These are phyloP conservation scores for Lepiota brunneoincarnata DNA, from an alignment of 768 basidiomycete genomes.

Conservation along the genomic window DNA sequence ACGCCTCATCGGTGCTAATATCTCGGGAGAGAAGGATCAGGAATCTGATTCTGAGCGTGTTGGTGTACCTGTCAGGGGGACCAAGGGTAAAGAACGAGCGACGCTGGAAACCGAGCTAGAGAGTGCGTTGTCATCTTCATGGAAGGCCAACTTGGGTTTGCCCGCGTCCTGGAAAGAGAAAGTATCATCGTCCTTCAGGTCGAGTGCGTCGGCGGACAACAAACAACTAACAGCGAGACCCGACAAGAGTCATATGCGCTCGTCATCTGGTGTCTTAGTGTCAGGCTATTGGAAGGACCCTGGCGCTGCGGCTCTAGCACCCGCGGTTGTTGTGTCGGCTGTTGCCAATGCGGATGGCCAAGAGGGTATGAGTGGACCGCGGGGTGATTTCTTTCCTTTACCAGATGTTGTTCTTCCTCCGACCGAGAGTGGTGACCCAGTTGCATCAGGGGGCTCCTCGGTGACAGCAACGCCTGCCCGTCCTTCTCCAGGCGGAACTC, in stretches of 20 bases:
- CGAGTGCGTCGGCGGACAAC: conserved; percentile 30
- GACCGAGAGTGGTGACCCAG: conserved; percentile 8
- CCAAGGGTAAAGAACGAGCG: conserved; percentile 32
- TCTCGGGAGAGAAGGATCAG: not conserved
- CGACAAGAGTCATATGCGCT: conserved; percentile 13
- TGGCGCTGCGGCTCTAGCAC: conserved; percentile 48
- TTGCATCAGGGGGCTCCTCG: conserved; percentile 37
- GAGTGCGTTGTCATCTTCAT: conserved; percentile 33
- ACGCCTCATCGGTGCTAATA: conserved; percentile 11
- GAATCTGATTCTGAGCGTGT: not conserved
- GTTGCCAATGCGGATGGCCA: conserved; percentile 43
- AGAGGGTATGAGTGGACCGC: conserved; percentile 34
- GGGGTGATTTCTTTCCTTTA: conserved; percentile 6
- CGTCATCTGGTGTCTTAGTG: conserved; percentile 34
- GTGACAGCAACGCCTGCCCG: conserved; percentile 35
- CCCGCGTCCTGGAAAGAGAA: conserved; percentile 39
- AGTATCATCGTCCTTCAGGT: conserved; percentile 33
- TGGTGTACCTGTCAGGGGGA: conserved; percentile 26
- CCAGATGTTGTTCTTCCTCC: not conserved
- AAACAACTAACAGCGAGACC: conserved; percentile 25
- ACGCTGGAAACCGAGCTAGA: conserved; percentile 28
- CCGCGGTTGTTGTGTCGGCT: conserved; percentile 51
- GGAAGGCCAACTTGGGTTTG: conserved; percentile 29
- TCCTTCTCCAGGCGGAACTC: conserved; percentile 39
- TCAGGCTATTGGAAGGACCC: conserved; percentile 51